Base-by-base conservation (phyloP, 2,329 filamentous ascomycete species). In the Hortaea werneckii region DNA sequence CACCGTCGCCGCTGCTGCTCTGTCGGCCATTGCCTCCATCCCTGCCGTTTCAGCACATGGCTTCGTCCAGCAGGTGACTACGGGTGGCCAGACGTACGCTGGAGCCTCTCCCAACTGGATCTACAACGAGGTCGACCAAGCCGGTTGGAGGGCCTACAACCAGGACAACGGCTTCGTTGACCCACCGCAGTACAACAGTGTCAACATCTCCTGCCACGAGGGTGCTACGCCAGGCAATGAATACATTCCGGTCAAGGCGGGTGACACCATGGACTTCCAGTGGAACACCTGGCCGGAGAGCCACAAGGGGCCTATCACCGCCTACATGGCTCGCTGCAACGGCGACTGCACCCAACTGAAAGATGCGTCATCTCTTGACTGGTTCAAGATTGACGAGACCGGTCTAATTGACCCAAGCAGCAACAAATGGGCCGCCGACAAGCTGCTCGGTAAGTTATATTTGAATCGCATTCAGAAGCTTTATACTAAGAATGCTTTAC, bases 211-310 rank as follows among this genome's bases (percentile, higher is more conserved):
- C 50, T 64, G 60, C 53, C 80, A 84, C 69, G 70, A 70, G 60
- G 64, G 65, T 38, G 78, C 74, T 29, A 68, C 70, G 29, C 70
- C 72, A n/a, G 76, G 71, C 35, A 55, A 64, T 11, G 66, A 71
- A 47, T 68, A 71, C 50, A 77, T 75, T 12, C 66, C 72, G n/a
- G 74, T 83, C 34, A 67, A 71, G n/a, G 82, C 80, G 10, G 82
- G 82, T 50, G 68, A 69, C 51, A 69, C 68, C 6, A 61, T 85
- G 53, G 67, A 75, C 48, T 64, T 85, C 41, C 71, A 77, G 55
- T 85, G 81, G 82, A 76, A 71, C 47, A 67, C 68, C 11, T 85
- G 82, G 82, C 80, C 81, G n/a, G 68, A 74, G 7, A 74, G 71
- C 45, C 77, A 85, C 67, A 71, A 80, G 52, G 78, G 78, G 2